Conservation (phyloP, 2,329 filamentous ascomycete genomes). For the Xylaria sp. region DNA sequence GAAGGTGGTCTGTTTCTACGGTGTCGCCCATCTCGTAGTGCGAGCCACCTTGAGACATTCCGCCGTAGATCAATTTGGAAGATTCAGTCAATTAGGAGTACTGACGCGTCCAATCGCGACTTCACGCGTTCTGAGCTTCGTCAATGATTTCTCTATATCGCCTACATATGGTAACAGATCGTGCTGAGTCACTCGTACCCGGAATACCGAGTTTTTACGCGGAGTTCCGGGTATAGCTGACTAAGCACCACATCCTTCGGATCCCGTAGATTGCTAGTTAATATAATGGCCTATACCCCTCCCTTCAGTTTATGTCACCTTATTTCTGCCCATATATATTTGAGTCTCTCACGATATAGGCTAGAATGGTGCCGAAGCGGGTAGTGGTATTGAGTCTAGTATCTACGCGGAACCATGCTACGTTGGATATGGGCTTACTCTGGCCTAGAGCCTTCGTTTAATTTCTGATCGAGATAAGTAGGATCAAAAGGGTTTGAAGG, state of each 20-base stretch:
- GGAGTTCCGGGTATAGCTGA: neutral
- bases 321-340: too few relatives aligned
- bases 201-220: constrained; percentile 1
- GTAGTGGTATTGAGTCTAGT: too few relatives aligned
- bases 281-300: too few relatives aligned
- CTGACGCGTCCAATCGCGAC: constrained; percentile 24
- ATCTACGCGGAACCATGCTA: too few relatives aligned
- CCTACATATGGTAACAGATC: neutral
- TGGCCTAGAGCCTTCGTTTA: too few relatives aligned
- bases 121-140: constrained; percentile 15
- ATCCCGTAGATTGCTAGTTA: too few relatives aligned
- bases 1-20: constrained; percentile 18
- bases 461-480: too few relatives aligned
- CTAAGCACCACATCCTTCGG: neutral
- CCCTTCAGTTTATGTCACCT: too few relatives aligned
- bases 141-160: constrained; percentile 12
- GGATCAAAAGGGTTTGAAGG: too few relatives aligned
- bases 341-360: too few relatives aligned
- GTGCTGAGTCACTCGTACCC: constrained; percentile 27
- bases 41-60: constrained; percentile 1
- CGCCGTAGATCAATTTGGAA: neutral
- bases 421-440: too few relatives aligned
- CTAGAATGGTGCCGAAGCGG: too few relatives aligned
- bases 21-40: constrained; percentile 30
- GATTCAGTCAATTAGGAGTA: constrained; percentile 2